Base-by-base conservation (phyloP, 1,284 basidiomycete genomes). In the Ustilago bromivora region DNA sequence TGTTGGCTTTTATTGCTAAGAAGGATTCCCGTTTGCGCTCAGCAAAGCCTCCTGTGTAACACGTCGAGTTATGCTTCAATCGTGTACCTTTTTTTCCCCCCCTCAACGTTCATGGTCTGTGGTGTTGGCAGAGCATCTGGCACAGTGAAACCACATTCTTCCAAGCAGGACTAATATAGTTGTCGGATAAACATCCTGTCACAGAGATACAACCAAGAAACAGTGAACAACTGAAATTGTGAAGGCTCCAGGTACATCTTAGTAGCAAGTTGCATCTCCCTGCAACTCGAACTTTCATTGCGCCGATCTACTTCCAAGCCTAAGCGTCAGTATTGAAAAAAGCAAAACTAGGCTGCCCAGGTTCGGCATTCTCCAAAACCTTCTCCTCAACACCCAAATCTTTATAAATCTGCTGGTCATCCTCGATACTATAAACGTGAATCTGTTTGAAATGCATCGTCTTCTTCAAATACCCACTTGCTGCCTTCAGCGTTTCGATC, bases 331-430 rank as follows among this genome's bases (percentile, higher is more conserved):
- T 66, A 55, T 77, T 77, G 47, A 57, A 60, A 19, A 77, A 77
- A 1, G 66, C 53, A 23, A 73, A 79, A 28, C 55, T 57, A 17
- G 71, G 81, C 51, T 71, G 61, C 9, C 94, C 95, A 19, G 96
- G 96, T 88, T 98, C 95, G 32, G 94, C 92, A 15, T 88, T 88
- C 78, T 96, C 95, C 58, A 96, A 91, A 78, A 94, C 92, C 71
- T 84, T 87, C 78, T 89, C 89, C 19, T 90, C 91, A 84, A 90
- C 92, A 0, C 91, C 91, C 4, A 88, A 87, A 54, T 88, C 87
- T n/a, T 87, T 89, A 52, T 89, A 87, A 80, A 88, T 87, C 23
- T 78, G 68, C 83, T 51, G 67, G 32, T 94, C 92, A 31, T 94
- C 92, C 59, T 93, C 91, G n/a, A 91, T 91, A 23, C 90, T 88